Conservation (phyloP, 805 yeast genomes). For the Blastobotrys muscicola region DNA sequence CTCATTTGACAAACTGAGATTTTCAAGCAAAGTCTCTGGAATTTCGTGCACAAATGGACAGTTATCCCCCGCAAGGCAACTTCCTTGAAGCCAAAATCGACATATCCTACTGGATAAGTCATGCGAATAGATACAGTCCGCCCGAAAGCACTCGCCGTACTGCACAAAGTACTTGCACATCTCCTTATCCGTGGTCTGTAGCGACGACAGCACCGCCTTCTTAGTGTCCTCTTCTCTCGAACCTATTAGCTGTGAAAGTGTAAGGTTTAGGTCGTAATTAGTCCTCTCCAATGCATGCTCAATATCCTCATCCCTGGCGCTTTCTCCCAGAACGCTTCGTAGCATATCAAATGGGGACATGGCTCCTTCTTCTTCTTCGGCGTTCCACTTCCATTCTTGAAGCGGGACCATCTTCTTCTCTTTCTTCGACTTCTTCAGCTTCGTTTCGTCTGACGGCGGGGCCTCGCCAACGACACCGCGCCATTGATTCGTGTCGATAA, state of each 20-base stretch:
- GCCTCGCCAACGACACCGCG: constrained; percentile 6
- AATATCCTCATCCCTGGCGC: constrained; percentile 27
- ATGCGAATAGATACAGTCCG: constrained; percentile 39
- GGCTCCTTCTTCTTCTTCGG: background rate
- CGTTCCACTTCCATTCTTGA: background rate
- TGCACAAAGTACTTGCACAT: constrained; percentile 35
- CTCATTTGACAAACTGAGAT: background rate
- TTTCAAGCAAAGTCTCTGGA: constrained; percentile 21
- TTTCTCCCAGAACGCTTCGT: constrained; percentile 26
- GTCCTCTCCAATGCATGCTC: constrained; percentile 30
- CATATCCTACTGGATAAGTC: constrained; percentile 36
- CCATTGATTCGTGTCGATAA: constrained; percentile 5
- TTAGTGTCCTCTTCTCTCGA: background rate
- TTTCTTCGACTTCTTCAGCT: constrained; percentile 8
- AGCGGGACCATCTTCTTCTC: constrained; percentile 3
- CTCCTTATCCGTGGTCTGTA: background rate
- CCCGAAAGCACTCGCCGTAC: constrained; percentile 34
- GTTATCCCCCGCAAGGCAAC: constrained; percentile 34
- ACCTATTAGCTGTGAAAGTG: constrained; percentile 19
- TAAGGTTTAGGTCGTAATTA: constrained; percentile 29
- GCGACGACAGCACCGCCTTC: background rate
- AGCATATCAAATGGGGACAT: constrained; percentile 32
- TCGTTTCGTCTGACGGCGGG: constrained; percentile 13
- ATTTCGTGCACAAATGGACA: constrained; percentile 35
- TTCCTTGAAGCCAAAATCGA: constrained; percentile 38